Base-by-base conservation (phyloP, 208 protist species). In the Phytomonas sp. region DNA sequence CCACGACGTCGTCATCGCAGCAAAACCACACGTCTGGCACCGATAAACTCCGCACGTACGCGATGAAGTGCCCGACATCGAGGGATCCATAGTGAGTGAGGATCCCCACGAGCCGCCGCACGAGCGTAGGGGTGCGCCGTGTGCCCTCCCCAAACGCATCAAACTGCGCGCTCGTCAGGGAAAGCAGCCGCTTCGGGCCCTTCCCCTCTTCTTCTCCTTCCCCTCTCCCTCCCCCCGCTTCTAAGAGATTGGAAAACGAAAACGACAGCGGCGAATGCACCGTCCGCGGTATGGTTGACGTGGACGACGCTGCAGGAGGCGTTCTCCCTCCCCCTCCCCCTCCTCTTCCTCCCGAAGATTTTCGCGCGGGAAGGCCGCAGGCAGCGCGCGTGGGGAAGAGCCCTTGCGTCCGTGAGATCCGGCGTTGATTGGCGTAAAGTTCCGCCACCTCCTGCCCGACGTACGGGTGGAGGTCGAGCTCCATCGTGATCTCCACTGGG, bases 21-120 rank as follows among this genome's bases (percentile, higher is more conserved):
- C 83, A 85, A 73, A 94, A 94, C 89, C 91, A 96, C 33, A 80
- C 51, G 31, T 87, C 73, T 17, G 84, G 81, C 0, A 78, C 76
- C 0, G 72, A 66, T 0, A 77, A 61, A 65, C 86, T 69, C 31
- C 88, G 88, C 62, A 95, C 87, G 72, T 86, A 94, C 30, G 92
- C 89, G 30, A 95, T 78, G 79, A 96, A 96, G 76, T 97, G 92
- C 4, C 92, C 92, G 20, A 82, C 82, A 60, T 91, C 78, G 30
- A 97, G 78, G 0, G 87, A 89, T 43, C 92, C 92, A 9, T 85
- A 79, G 71, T 97, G 92, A 5, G 83, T 74, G 5, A 97, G 84
- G 60, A 96, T 88, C 61, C 89, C 88, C 9, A 93, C 80, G 8
- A 97, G 79, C 17, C 81, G 74, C 0, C 83, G 80, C 51, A 69